Evolutionary conservation across 768 basidiomycete genomes (phyloP).

Genomic region (Trichaptum fuscoviolaceum): DNA sequence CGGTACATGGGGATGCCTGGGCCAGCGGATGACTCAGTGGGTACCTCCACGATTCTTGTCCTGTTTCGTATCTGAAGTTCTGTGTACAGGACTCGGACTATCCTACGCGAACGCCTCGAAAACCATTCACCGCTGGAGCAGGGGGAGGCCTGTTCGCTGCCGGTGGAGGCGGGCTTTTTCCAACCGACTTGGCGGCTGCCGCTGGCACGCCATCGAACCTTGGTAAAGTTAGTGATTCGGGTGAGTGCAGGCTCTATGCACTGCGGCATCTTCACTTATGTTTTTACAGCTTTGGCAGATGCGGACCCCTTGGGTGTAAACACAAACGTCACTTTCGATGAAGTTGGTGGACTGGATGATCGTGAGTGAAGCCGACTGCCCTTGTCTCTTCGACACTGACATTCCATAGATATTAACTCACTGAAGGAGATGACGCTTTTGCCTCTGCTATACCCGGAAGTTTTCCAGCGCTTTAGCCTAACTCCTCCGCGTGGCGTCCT

Average conservation of each 20-base stretch:
- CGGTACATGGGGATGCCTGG: slow-evolving; percentile 70
- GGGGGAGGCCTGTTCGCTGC: slow-evolving; percentile 45
- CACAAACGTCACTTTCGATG: slow-evolving; percentile 90
- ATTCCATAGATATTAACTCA: slow-evolving; percentile 71
- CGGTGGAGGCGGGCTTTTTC: slow-evolving; percentile 51
- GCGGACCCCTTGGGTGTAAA: slow-evolving; percentile 95
- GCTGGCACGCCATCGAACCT: slow-evolving; percentile 81
- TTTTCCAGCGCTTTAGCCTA: slow-evolving; percentile 89
- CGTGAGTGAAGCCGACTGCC: slow-evolving; percentile 45
- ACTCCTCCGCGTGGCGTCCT: slow-evolving; percentile 95
- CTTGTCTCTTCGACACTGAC: slow-evolving; percentile 2
- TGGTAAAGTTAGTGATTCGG: slow-evolving; percentile 77
- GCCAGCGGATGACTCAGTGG: slow-evolving; percentile 58
- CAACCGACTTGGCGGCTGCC: slow-evolving; percentile 56
- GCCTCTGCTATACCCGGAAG: slow-evolving; percentile 92
- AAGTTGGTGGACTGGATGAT: slow-evolving; percentile 92
- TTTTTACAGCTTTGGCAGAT: slow-evolving; percentile 71
- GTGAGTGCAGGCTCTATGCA: slow-evolving; percentile 30
- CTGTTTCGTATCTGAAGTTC: slow-evolving; percentile 10
- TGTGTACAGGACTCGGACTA: slow-evolving; percentile 62
- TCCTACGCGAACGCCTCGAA: slow-evolving; percentile 62
- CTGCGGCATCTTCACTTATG: slow-evolving; percentile 7
- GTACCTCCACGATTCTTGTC: slow-evolving; percentile 9
- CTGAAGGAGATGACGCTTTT: slow-evolving; percentile 98
- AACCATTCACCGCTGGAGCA: slow-evolving; percentile 52